Conservation (phyloP, 164 flowering plant genomes). For the grape (Vitis vinifera) region DNA sequence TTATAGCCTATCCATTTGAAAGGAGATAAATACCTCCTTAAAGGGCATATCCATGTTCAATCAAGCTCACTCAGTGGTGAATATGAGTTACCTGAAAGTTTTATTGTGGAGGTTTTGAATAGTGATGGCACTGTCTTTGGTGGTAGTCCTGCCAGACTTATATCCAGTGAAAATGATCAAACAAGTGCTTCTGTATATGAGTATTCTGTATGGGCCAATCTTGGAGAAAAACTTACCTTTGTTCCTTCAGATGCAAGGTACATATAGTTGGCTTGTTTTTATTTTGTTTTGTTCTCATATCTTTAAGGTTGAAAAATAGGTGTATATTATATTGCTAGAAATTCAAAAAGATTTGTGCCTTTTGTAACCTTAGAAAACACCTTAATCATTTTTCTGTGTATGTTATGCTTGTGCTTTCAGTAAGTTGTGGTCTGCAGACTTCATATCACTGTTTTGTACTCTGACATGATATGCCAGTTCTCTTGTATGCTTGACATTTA, state of each 20-base stretch:
- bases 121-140: conserved; percentile 42
- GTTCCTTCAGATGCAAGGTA: conserved; percentile 83
- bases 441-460: no score
- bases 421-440: no score
- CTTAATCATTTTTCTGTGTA: no score
- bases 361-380: no score
- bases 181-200: conserved; percentile 43
- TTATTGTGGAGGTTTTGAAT: conserved; percentile 55
- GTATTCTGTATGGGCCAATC: conserved; percentile 82
- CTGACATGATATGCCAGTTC: no score
- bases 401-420: no score
- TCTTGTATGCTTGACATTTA: no score
- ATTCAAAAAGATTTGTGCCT: no score
- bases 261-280: neutral
- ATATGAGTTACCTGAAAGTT: conserved; percentile 43
- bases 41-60: conserved; percentile 65
- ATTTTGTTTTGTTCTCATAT: neutral
- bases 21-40: conserved; percentile 86
- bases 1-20: conserved; percentile 72
- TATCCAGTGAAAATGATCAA: conserved; percentile 37
- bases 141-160: conserved; percentile 39
- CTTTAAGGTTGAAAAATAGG: neutral
- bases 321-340: no score
- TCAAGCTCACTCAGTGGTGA: conserved; percentile 32
- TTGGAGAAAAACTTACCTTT: conserved; percentile 70